Evolutionary conservation across 129 eudicot genomes (phyloP), one percentile per base, ranked within the genome.

Genomic region (Saposhnikovia divaricata): DNA sequence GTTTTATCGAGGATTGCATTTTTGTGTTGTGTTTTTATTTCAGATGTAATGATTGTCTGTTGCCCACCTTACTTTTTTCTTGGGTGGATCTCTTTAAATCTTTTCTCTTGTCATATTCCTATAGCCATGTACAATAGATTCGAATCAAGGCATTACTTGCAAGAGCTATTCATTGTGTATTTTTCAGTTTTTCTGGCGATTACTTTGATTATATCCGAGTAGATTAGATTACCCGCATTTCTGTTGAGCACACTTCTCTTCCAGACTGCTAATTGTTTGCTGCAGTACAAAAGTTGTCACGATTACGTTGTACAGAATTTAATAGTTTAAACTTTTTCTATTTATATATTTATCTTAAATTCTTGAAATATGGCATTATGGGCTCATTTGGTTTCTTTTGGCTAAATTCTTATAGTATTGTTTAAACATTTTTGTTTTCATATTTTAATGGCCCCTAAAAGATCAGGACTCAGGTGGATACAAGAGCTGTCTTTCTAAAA

Each of bases 1-100:
- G 87, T 76, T 69, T 81, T 76, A 84, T 85, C 81, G 82, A 87
- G 84, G 83, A 87, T 84, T 86, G 87, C 77, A 75, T 76, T 87
- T 86, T 79, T 83, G 76, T 51, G 66, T 75, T 81, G 76, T 51
- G 59, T 15, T 21, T 59, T n/a, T 43, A 66, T 46, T 74, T 75
- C 37, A 48, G 76, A 77, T 81, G 74, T 79, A 55, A 66, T 79
- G 82, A 81, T 84, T 84, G 85, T 78, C 48, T 84, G 84, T 47
- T 76, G 53, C 78, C 51, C 82, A 74, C 85, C 84, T 81, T 79
- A 78, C 85, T 45, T 46, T 87, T 84, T 84, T 77, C 73, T 72
- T 76, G 75, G 89, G 89, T 83, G 87, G 89, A 80, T 83, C 82
- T 83, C 59, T 63, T 81, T 18, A 81, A 78, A 55, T 61, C 1